These are phyloP conservation scores for Datura wrightii DNA, from an alignment of 257 asterid species.

Conservation along the genomic window DNA sequence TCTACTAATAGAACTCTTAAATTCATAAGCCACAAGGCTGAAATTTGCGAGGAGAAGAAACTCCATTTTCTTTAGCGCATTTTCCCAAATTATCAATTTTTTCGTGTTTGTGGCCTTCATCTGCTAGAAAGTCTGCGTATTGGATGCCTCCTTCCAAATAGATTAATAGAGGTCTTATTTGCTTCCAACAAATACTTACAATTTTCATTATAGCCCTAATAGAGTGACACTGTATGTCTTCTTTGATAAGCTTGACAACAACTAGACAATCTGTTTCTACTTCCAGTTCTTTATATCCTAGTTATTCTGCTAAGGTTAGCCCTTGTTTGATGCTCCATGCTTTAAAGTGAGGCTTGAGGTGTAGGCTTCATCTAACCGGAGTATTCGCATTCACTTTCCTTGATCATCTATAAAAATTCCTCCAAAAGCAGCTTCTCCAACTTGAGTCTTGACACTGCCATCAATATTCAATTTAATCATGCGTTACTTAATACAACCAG, in stretches of 20 bases:
- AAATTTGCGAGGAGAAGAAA: too few species aligned
- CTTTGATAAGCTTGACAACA: slow-evolving; percentile 8
- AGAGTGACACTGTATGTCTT: neutral
- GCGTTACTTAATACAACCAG: neutral
- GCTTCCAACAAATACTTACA: too few species aligned
- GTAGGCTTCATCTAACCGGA: neutral
- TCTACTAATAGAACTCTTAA: too few species aligned
- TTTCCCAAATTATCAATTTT: too few species aligned
- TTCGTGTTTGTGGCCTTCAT: too few species aligned
- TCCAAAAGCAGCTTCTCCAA: neutral
- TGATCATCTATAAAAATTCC: slow-evolving; percentile 6
- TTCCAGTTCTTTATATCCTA: neutral
- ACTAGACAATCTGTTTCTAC: slow-evolving; percentile 1
- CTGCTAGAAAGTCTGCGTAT: too few species aligned
- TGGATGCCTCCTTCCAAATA: too few species aligned
- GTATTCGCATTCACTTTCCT: neutral
- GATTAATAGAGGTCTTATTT: too few species aligned
- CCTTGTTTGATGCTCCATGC: slow-evolving; percentile 5
- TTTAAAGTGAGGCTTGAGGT: neutral
- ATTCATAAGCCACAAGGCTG: too few species aligned
- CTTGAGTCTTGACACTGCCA: slow-evolving; percentile 11
- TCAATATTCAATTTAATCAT: neutral
- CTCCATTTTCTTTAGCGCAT: too few species aligned
- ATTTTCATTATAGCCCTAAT: too few species aligned
- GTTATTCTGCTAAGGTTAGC: neutral